phyloP scores from a whole-genome alignment of 2,329 filamentous ascomycete genomes.

The Neophaeococcomyces mojaviensis region DNA sequence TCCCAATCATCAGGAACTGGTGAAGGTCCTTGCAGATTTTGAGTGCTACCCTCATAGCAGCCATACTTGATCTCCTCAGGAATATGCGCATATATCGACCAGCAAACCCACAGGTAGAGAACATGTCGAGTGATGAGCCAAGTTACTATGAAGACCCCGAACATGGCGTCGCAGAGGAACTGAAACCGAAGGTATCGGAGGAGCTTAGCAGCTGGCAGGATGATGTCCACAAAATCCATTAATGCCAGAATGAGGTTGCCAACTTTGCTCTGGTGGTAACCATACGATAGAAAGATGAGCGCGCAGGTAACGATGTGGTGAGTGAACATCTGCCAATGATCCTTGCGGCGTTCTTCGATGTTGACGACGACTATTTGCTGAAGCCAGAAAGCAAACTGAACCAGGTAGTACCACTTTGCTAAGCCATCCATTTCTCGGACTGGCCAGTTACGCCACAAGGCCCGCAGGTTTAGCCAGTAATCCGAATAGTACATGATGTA shows the following conservation, averaged over 20 bases:
- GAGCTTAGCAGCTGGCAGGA: slow-evolving; percentile 87
- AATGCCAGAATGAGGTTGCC: slow-evolving; percentile 82
- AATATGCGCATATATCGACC: slow-evolving; percentile 67
- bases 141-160: slow-evolving; percentile 74
- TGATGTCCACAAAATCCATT: slow-evolving; percentile 88
- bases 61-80: slow-evolving; percentile 56
- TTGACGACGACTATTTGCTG: slow-evolving; percentile 92
- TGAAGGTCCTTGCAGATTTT: slow-evolving; percentile 49
- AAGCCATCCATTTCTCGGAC: slow-evolving; percentile 63
- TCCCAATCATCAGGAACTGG: slow-evolving; percentile 44
- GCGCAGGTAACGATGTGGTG: slow-evolving; percentile 86
- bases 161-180: slow-evolving; percentile 69
- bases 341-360: slow-evolving; percentile 89
- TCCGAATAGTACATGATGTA: slow-evolving; percentile 72
- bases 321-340: slow-evolving; percentile 90
- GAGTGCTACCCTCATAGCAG: slow-evolving; percentile 60
- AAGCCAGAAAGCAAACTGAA: slow-evolving; percentile 85
- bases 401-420: slow-evolving; percentile 83
- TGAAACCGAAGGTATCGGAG: slow-evolving; percentile 81
- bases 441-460: slow-evolving; percentile 82
- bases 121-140: slow-evolving; percentile 83
- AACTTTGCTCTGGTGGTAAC: slow-evolving; percentile 78
- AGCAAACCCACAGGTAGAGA: slow-evolving; percentile 70
- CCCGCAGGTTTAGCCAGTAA: slow-evolving; percentile 68
- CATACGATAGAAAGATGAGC: slow-evolving; percentile 74